Evolutionary conservation across 768 basidiomycete genomes (phyloP), one percentile per base, ranked within the genome.

Genomic region (Chalciporus sphaerocephalus): DNA sequence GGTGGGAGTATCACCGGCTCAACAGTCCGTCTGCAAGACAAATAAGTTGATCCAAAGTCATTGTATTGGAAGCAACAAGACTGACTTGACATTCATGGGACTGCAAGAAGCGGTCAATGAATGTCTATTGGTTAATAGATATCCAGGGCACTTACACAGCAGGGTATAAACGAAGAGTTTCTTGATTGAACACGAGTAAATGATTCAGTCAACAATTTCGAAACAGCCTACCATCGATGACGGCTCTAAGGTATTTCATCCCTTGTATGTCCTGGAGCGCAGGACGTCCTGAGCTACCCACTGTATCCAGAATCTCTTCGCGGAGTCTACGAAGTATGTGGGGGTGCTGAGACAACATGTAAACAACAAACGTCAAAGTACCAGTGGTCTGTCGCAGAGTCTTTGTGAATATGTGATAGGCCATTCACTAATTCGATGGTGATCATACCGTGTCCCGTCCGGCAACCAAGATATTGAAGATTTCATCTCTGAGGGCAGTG

Each of bases 211-310:
- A 15, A 21, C 11, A 24, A 10, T 36, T 35, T 40, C 12, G 33
- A 12, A 6, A 33, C 6, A 6, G 42, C 55, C n/a, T 46, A 64
- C 62, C 62, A 17, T 64, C 66, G 18, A 73, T 66, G 16, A 74
- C 62, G 15, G 72, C 71, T 27, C 56, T 60, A 41, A 73, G 25
- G 48, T 71, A 74, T 30, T 67, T 72, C 68, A 74, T 69, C 9
- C 57, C 57, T 4, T 57, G 57, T n/a, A 69, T 48, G 36, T 68
- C 61, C 5, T 64, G 59, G 21, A 54, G 53, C 2, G 66, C 68
- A 18, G 67, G 67, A n/a, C 42, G 32, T 35, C 47, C 56, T 5
- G 56, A 52, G 12, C 46, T 39, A 4, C 69, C 68, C 8, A 69
- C 55, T 8, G 51, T 52, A 5, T 22, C 44, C 4, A 65, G 27